Percentiles rank a stretch among this genome's conserved stretches.
Conservation (phyloP, 164 flowering plant species). For the Taxillus chinensis region DNA sequence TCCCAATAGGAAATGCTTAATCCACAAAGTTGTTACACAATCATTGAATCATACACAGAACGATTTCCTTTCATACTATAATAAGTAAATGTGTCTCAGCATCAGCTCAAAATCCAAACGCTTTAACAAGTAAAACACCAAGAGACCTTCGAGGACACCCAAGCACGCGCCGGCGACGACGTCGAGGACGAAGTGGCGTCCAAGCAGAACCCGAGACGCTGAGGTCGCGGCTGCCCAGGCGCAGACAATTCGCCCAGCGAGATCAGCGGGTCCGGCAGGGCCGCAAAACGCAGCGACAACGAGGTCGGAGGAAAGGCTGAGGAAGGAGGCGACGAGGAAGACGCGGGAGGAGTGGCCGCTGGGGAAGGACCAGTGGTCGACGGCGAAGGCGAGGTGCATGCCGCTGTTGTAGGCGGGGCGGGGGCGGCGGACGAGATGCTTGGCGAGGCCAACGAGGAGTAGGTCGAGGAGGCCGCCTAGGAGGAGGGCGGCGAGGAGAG, state of each 20-base stretch:
- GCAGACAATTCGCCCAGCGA: slow-evolving; percentile 16
- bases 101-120: neutral
- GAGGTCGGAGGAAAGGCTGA: slow-evolving; percentile 20
- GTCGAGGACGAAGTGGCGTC: slow-evolving; percentile 69
- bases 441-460: slow-evolving; percentile 42
- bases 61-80: neutral
- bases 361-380: slow-evolving; percentile 87
- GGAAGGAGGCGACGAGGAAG: slow-evolving; percentile 45
- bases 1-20: too few species aligned
- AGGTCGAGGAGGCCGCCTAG: slow-evolving; percentile 62
- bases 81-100: neutral
- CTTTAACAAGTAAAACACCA: slow-evolving; percentile 22
- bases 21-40: too few species aligned
- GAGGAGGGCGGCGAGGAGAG: slow-evolving; percentile 26
- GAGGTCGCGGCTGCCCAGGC: slow-evolving; percentile 56
- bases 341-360: slow-evolving; percentile 84
- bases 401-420: slow-evolving; percentile 69
- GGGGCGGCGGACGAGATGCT: slow-evolving; percentile 47
- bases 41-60: too few species aligned
- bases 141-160: slow-evolving; percentile 54
- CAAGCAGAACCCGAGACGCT: slow-evolving; percentile 75
- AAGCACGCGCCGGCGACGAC: slow-evolving; percentile 60
- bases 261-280: slow-evolving; percentile 12
- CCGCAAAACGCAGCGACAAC: slow-evolving; percentile 10
- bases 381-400: slow-evolving; percentile 51